Base-by-base conservation (phyloP, 495 filamentous ascomycete genomes). In the Penicillium nucicola region DNA sequence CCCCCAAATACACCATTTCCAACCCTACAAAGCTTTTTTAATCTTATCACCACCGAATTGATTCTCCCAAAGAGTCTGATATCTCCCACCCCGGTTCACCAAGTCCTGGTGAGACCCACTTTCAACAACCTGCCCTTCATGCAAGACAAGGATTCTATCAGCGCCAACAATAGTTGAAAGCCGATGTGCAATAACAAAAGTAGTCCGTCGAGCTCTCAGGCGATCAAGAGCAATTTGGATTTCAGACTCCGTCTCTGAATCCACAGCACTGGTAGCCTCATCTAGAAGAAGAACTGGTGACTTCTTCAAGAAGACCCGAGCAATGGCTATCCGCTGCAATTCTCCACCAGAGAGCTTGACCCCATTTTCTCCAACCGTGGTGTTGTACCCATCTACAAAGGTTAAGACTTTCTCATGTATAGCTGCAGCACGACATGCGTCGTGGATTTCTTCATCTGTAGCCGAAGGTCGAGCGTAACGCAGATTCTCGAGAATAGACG, bases 131-230 rank as follows among this genome's bases (percentile, higher is more conserved):
- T 75, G 64, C 36, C 90, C 90, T 44, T 84, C 66, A 4, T 78
- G 72, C 84, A 96, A 88, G 53, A 95, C 90, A 15, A 93, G 84
- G 48, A 96, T 96, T 55, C 91, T 92, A 60, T 93, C 85, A 1
- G 89, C 88, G 55, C 83, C 79, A 62, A 81, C 86, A 67, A 95
- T 89, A 30, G 90, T 95, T 1, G 86, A 89, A 28, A 95, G 77
- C 38, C 89, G 80, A 68, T 96, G 90, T 34, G 71, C 66, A 53
- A 73, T 60, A 1, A 63, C 60, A 15, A 76, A 49, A 0, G 64
- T 65, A 14, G 71, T 75, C 6, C 65, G 55, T 11, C 54, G 60
- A 14, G 34, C 30, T 17, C 56, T 63, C 42, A 64, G 15, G 31
- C 54, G 32, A 4, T 73, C 68, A 17, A 83, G 48, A 9, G 75